Evolutionary conservation across 768 basidiomycete genomes (phyloP), one percentile per base, ranked within the genome.

Genomic region (Postia placenta): DNA sequence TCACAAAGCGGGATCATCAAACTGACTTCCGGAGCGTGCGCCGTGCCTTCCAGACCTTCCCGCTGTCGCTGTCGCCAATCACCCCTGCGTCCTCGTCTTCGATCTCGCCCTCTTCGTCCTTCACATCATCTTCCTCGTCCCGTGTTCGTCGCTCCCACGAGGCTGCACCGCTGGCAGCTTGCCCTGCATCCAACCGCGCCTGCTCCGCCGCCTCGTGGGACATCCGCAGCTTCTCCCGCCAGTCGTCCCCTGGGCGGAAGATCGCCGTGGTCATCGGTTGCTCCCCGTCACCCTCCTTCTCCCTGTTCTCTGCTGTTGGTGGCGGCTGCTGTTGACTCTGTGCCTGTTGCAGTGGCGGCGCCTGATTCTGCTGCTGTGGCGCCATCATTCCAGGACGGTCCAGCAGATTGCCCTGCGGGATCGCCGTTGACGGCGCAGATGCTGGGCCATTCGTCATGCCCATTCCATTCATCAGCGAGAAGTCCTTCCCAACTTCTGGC

Each of bases 11-110:
- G n/a, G 47, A 25, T 23, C 19, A 30, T 55, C 52, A 58, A 44
- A 76, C 91, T 69, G 62, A 94, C 88, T 91, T 92, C 74, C 91
- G 78, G 60, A 98, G 69, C 38, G 87, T 93, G 67, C 87, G 76
- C 67, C 86, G 89, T 25, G 86, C 75, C 66, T 83, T 87, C 93
- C 93, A 96, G 36, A 83, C 69, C 65, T 90, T 87, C 44, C 73
- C 72, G 35, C 77, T 76, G 59, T 87, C 84, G 14, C 80, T 79
- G 33, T 86, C 85, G 28, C 80, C 74, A 22, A 80, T 74, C n/a
- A 81, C 74, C 48, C 62, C 59, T 12, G 75, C 75, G 26, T 75
- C 71, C 33, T 87, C 83, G 44, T 86, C 81, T 7, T 82, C 78
- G 27, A 83, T 81, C 45, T 79, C 73, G 28, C 80, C 76, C 23